A percentile compares a stretch with the other conserved stretches of the same genome.
Conservation (phyloP, 1,284 basidiomycete genomes). For the Tylopilus orsonianus region DNA sequence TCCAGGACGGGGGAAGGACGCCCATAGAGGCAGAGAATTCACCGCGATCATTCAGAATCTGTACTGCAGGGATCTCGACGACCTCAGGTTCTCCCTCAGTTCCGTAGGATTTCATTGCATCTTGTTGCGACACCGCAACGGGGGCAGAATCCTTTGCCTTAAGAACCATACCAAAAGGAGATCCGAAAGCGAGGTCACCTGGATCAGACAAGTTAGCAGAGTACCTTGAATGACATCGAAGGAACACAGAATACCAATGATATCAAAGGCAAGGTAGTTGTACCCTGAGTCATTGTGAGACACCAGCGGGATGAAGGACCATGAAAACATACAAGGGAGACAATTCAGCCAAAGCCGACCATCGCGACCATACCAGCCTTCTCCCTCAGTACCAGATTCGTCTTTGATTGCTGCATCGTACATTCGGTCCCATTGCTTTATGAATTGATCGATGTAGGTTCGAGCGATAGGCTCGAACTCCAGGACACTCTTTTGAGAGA, state of each 20-base stretch:
- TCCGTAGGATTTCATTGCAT: slow-evolving; percentile 60
- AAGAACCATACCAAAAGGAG: slow-evolving; percentile 87
- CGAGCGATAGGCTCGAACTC: slow-evolving; percentile 81
- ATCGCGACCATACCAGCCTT: slow-evolving; percentile 61
- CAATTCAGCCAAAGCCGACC: slow-evolving; percentile 73
- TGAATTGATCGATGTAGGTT: slow-evolving; percentile 57
- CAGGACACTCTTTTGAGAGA: slow-evolving; percentile 80
- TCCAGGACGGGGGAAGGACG: slow-evolving; percentile 69
- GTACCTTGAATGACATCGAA: not conserved
- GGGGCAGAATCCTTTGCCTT: slow-evolving; percentile 74
- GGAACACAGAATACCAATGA: slow-evolving; percentile 50
- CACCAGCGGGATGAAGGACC: not conserved
- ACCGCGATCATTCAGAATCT: slow-evolving; percentile 88
- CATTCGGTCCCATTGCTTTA: slow-evolving; percentile 83
- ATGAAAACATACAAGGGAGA: slow-evolving; percentile 57
- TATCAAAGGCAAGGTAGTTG: slow-evolving; percentile 87
- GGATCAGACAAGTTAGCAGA: slow-evolving; percentile 5
- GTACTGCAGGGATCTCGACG: slow-evolving; percentile 73
- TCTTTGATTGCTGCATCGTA: slow-evolving; percentile 56
- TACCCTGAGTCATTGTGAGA: slow-evolving; percentile 44
- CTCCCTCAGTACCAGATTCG: slow-evolving; percentile 57
- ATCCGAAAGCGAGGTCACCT: slow-evolving; percentile 83
- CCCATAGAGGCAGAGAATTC: slow-evolving; percentile 87
- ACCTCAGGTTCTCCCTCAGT: slow-evolving; percentile 45
- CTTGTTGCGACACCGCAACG: slow-evolving; percentile 48